Conservation (phyloP, 371 early-diverging fungal species). For the Mortierella sp. region DNA sequence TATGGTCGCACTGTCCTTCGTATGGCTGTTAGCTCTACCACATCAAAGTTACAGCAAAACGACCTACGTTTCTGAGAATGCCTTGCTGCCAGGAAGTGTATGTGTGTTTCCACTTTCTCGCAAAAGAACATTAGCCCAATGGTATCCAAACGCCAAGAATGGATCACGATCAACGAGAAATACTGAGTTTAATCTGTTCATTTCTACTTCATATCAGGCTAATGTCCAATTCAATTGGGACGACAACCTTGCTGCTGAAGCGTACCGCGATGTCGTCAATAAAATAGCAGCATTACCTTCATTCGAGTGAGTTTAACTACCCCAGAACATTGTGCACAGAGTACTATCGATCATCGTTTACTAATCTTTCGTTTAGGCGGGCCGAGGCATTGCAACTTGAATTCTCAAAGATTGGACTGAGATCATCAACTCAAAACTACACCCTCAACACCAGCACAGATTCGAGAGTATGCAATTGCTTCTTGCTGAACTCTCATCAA, state of each 20-base stretch:
- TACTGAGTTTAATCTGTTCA: not conserved
- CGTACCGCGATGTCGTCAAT: constrained; percentile 57
- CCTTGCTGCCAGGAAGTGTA: constrained; percentile 84
- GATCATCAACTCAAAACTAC: constrained; percentile 70
- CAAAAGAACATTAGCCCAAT: too few species aligned
- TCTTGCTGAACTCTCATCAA: too few species aligned
- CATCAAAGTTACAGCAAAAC: constrained; percentile 66
- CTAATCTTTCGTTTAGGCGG: constrained; percentile 50
- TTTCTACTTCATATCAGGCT: constrained; percentile 54
- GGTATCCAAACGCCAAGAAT: not conserved
- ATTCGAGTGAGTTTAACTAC: constrained; percentile 27
- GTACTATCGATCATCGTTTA: not conserved
- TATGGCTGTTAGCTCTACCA: constrained; percentile 66
- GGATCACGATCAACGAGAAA: not conserved
- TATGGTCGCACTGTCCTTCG: constrained; percentile 63
- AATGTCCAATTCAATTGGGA: constrained; percentile 65
- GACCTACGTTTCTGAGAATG: constrained; percentile 86
- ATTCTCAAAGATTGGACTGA: constrained; percentile 68
- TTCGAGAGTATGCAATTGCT: constrained; percentile 20
- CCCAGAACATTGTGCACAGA: not conserved
- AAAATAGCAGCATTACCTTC: constrained; percentile 31
- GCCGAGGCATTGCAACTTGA: constrained; percentile 65
- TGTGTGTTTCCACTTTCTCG: constrained; percentile 3
- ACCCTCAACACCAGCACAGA: constrained; percentile 49
- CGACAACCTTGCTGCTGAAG: constrained; percentile 65